A percentile compares a stretch with the other conserved stretches of the same genome.
Evolutionary conservation across 352 stramenopile genomes (phyloP).

Genomic region (Globisporangium lucens): DNA sequence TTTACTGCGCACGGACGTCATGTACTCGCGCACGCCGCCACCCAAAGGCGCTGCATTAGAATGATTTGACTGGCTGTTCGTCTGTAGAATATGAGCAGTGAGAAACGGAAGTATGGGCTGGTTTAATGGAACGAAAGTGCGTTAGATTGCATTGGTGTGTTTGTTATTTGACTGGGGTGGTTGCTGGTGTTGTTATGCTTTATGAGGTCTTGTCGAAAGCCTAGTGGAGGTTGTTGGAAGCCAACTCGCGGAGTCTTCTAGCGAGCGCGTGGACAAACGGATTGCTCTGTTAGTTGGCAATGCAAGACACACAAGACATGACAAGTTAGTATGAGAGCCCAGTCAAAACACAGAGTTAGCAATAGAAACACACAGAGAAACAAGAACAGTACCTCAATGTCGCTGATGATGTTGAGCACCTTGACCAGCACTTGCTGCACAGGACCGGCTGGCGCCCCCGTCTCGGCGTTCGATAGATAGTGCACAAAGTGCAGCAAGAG

Average conservation of each 20-base stretch:
- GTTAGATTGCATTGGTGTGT: not conserved
- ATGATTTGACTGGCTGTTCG: not conserved
- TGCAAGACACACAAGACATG: slow-evolving; percentile 10
- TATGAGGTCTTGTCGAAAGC: not conserved
- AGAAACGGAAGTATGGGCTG: not conserved
- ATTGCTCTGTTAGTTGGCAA: slow-evolving; percentile 37
- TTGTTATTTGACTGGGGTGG: not conserved
- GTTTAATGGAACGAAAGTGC: not conserved
- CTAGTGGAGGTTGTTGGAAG: slow-evolving; percentile 16
- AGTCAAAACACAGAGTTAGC: not conserved
- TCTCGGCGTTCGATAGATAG: slow-evolving; percentile 42
- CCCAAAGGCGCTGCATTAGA: not conserved
- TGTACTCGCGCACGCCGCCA: slow-evolving; percentile 51
- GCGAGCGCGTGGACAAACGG: slow-evolving; percentile 67
- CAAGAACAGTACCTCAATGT: slow-evolving; percentile 51
- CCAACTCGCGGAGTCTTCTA: slow-evolving; percentile 64
- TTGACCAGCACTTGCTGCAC: slow-evolving; percentile 64
- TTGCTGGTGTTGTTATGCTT: not conserved
- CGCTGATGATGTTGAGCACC: slow-evolving; percentile 56
- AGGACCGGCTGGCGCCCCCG: slow-evolving; percentile 10
- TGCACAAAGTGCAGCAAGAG: slow-evolving; percentile 69
- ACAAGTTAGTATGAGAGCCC: slow-evolving; percentile 1
- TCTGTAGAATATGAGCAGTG: not conserved
- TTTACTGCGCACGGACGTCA: slow-evolving; percentile 75
- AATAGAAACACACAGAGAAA: not conserved